phyloP scores from a whole-genome alignment of 1,284 basidiomycete genomes.

The Cutaneotrichosporon mucoides region DNA sequence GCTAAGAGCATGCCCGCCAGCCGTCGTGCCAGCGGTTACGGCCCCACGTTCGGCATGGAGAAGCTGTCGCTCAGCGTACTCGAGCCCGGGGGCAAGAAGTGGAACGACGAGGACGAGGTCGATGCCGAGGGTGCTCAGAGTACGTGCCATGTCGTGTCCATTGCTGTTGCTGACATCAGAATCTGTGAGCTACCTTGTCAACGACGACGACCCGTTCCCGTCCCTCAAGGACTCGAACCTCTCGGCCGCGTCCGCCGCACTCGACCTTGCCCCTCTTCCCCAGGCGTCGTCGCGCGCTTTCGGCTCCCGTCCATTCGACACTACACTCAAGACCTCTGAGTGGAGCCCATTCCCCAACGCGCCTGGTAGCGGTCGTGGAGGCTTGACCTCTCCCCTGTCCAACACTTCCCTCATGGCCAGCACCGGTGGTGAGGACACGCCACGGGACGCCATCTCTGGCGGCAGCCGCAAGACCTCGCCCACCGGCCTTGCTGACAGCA shows the following conservation, averaged over 20 bases:
- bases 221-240: constrained; percentile 57
- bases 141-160: constrained; percentile 18
- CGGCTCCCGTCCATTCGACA: constrained; percentile 57
- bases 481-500: constrained; percentile 45
- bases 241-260: constrained; percentile 82
- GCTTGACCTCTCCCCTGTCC: constrained; percentile 51
- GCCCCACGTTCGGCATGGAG: constrained; percentile 46
- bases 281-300: constrained; percentile 71
- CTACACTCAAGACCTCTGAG: constrained; percentile 71
- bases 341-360: constrained; percentile 82
- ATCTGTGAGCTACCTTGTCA: constrained; percentile 84
- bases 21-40: constrained; percentile 45
- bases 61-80: constrained; percentile 49
- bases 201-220: constrained; percentile 83
- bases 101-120: constrained; percentile 45
- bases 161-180: constrained; percentile 47
- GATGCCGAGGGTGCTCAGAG: constrained; percentile 47
- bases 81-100: constrained; percentile 28
- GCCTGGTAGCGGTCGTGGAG: constrained; percentile 46
- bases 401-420: constrained; percentile 59
- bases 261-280: constrained; percentile 85
- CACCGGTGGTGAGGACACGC: constrained; percentile 42
- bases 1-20: constrained; percentile 49
- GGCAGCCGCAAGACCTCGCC: constrained; percentile 34
- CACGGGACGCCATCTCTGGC: constrained; percentile 15